phyloP scores from a whole-genome alignment of 2,329 filamentous ascomycete genomes.

The Talaromyces sp. region DNA sequence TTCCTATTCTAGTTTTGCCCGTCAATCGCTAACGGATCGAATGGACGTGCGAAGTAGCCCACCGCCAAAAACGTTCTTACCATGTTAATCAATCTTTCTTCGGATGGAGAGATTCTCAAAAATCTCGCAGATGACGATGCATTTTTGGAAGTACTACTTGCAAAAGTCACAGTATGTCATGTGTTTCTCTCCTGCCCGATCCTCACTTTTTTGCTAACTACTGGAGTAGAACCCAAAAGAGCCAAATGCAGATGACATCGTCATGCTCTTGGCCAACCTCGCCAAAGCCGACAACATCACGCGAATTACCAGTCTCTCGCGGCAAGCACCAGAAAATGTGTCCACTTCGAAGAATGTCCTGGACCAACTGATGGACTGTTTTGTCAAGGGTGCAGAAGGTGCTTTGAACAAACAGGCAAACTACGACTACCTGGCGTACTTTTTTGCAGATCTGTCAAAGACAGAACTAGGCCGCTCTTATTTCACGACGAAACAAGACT shows the following conservation, averaged over 20 bases:
- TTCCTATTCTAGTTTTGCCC: background rate
- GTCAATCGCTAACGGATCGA: background rate
- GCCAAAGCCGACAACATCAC: conserved; percentile 73
- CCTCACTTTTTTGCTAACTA: conserved; percentile 3
- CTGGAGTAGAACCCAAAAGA: conserved; percentile 52
- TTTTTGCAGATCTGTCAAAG: conserved; percentile 89
- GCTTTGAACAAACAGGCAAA: conserved; percentile 78
- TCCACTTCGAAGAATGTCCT: conserved; percentile 68
- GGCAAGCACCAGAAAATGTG: conserved; percentile 49
- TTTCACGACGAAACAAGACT: conserved; percentile 67
- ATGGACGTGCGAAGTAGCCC: conserved; percentile 47
- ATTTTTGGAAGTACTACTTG: conserved; percentile 70
- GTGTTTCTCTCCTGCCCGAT: conserved; percentile 18
- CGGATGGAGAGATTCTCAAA: conserved; percentile 72
- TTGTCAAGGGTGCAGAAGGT: conserved; percentile 83
- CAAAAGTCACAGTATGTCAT: conserved; percentile 68
- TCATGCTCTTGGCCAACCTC: conserved; percentile 91
- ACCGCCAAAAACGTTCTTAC: conserved; percentile 91
- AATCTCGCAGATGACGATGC: conserved; percentile 70
- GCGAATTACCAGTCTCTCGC: conserved; percentile 60
- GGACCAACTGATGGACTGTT: conserved; percentile 90
- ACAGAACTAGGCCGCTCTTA: conserved; percentile 69
- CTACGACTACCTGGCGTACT: conserved; percentile 89
- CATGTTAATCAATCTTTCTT: conserved; percentile 72
- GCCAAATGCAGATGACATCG: conserved; percentile 73